Conservation (phyloP, 192 early-diverging fungal species). For the Backusella australiensis region DNA sequence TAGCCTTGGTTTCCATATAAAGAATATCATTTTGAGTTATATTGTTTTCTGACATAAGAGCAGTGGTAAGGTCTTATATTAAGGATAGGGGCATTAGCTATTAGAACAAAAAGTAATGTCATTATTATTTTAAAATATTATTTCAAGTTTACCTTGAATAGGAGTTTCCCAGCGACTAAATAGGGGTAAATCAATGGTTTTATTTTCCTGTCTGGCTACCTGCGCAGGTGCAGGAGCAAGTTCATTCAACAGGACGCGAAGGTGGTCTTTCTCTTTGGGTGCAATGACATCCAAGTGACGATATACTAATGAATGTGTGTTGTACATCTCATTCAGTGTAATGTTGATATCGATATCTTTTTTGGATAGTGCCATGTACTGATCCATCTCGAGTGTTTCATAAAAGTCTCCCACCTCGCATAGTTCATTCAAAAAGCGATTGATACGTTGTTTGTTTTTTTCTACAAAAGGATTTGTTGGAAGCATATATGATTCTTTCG, state of each 20-base stretch:
- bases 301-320: constrained; percentile 80
- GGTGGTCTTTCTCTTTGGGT: constrained; percentile 77
- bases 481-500: constrained; percentile 92
- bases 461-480: constrained; percentile 92
- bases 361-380: constrained; percentile 93
- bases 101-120: not conserved
- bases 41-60: constrained; percentile 79
- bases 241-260: constrained; percentile 78
- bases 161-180: constrained; percentile 84
- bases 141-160: constrained; percentile 59
- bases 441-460: constrained; percentile 79
- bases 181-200: constrained; percentile 65
- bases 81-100: not conserved
- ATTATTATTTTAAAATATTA: not conserved
- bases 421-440: constrained; percentile 86
- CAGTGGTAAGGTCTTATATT: constrained; percentile 47
- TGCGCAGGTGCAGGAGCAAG: constrained; percentile 71
- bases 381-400: constrained; percentile 97
- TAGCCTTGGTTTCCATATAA: constrained; percentile 94
- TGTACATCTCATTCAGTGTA: constrained; percentile 93
- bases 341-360: constrained; percentile 88
- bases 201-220: constrained; percentile 78
- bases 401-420: constrained; percentile 96
- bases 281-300: constrained; percentile 81
- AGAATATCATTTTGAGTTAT: constrained; percentile 91